phyloP scores from a whole-genome alignment of 345 rosid genomes.

The Gynandropsis gynandra region DNA sequence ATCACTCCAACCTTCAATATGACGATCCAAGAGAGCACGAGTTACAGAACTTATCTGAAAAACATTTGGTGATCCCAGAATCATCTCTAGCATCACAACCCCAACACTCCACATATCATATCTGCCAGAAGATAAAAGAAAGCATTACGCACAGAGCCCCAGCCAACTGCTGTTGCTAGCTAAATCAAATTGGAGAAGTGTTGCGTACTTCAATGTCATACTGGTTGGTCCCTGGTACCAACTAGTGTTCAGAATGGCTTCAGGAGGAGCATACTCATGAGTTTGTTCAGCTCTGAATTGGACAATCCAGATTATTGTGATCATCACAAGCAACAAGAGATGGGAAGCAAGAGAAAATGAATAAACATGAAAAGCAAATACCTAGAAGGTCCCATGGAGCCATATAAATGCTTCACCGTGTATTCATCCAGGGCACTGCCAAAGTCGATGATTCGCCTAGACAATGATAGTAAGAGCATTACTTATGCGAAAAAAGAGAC shows the following conservation, averaged over 20 bases:
- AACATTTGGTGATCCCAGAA: conserved; percentile 82
- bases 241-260: conserved; percentile 69
- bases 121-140: conserved; percentile 31
- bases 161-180: conserved; percentile 2
- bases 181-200: conserved; percentile 10
- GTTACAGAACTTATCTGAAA: conserved; percentile 67
- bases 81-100: conserved; percentile 85
- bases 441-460: conserved; percentile 92
- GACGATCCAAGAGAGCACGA: conserved; percentile 70
- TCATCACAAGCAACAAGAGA: conserved; percentile 12
- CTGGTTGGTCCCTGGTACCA: conserved; percentile 68
- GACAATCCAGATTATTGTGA: conserved; percentile 14
- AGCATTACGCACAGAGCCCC: not conserved
- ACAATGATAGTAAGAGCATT: conserved; percentile 19
- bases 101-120: conserved; percentile 98
- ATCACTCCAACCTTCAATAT: conserved; percentile 82
- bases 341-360: conserved; percentile 3
- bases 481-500: conserved; percentile 1
- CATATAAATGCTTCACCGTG: conserved; percentile 72
- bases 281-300: conserved; percentile 81
- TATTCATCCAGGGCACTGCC: conserved; percentile 90
- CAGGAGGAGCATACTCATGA: conserved; percentile 75
- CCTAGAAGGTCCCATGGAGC: conserved; percentile 87
- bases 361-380: conserved; percentile 26
- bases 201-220: conserved; percentile 50